These are phyloP conservation scores for Globisporangium recalcitrans DNA, from an alignment of 352 stramenopile genomes.

Conservation along the genomic window DNA sequence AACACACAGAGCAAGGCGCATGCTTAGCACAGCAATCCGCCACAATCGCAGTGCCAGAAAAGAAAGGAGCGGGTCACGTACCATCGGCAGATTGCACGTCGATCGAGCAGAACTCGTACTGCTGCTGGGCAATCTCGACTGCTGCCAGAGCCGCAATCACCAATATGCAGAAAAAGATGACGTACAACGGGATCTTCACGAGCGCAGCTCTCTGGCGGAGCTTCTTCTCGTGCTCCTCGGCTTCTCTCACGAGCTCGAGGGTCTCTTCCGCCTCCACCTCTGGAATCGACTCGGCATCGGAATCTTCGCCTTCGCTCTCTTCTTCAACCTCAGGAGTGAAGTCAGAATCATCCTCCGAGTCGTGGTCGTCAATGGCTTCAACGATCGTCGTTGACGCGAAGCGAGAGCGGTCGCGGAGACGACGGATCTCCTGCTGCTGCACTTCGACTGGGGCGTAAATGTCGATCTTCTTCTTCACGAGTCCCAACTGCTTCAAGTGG, in stretches of 20 bases:
- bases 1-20: not conserved
- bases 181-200: conserved; percentile 22
- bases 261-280: conserved; percentile 49
- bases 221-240: conserved; percentile 29
- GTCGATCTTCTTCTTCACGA: conserved; percentile 66
- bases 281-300: conserved; percentile 31
- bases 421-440: conserved; percentile 61
- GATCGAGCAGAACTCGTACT: conserved; percentile 40
- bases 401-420: conserved; percentile 47
- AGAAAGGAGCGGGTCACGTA: conserved; percentile 21
- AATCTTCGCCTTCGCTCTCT: conserved; percentile 30
- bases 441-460: conserved; percentile 68
- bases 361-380: conserved; percentile 32
- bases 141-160: conserved; percentile 43
- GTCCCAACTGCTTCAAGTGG: conserved; percentile 72
- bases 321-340: conserved; percentile 28
- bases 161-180: conserved; percentile 35
- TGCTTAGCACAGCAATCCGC: not conserved
- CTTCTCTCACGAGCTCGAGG: conserved; percentile 36
- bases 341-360: conserved; percentile 62
- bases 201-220: conserved; percentile 1
- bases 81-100: conserved; percentile 27
- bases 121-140: conserved; percentile 44
- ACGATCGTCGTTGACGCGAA: conserved; percentile 38
- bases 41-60: not conserved